Percentiles rank a stretch among this genome's conserved stretches.
These are phyloP conservation scores for Claviceps digitariae DNA, from an alignment of 2,329 filamentous ascomycete genomes.

Conservation along the genomic window DNA sequence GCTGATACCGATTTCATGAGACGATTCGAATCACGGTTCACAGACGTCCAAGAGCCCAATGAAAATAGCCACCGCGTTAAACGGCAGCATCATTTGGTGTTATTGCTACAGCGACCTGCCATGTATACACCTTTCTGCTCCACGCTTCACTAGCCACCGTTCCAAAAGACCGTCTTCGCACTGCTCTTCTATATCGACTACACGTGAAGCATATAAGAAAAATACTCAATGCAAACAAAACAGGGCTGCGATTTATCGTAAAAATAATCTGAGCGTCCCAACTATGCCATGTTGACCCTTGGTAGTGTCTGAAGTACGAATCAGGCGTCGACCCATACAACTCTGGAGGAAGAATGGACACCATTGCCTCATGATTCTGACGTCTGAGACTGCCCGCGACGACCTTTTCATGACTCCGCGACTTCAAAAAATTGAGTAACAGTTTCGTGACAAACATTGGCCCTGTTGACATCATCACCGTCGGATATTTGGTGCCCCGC, in stretches of 20 bases:
- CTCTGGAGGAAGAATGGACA: background rate
- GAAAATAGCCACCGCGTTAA: no score
- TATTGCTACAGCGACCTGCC: background rate
- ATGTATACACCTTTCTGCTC: background rate
- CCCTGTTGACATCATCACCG: slow-evolving; percentile 2
- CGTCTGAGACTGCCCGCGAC: background rate
- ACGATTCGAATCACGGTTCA: no score
- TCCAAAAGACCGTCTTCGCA: background rate
- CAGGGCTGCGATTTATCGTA: background rate
- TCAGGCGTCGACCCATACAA: background rate
- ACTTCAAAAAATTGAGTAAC: background rate
- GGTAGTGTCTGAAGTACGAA: slow-evolving; percentile 1
- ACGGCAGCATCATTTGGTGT: background rate
- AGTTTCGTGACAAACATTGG: slow-evolving; percentile 2
- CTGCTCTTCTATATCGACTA: background rate
- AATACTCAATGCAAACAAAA: background rate
- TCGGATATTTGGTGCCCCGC: slow-evolving; percentile 3
- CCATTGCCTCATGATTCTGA: background rate
- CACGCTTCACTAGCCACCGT: background rate
- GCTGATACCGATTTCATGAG: no score
- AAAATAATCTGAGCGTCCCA: background rate
- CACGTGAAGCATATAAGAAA: background rate
- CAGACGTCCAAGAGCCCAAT: no score
- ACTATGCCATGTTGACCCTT: slow-evolving; percentile 1
- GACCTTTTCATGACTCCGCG: background rate